Conservation (phyloP, 345 rosid species). For the Reutealis trisperma region DNA sequence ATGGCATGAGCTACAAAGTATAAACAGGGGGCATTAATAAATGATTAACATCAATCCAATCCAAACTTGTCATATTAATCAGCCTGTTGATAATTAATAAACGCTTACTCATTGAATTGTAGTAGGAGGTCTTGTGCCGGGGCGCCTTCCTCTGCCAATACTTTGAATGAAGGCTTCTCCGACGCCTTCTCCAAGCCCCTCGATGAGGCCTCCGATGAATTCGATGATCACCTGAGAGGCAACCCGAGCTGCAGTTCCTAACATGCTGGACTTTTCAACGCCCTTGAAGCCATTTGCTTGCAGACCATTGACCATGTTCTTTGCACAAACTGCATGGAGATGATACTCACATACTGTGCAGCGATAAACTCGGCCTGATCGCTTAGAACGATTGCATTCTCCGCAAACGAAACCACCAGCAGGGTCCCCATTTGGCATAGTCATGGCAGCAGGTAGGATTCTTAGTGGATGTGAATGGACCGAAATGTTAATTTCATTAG, state of each 20-base stretch:
- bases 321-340: conserved; percentile 83
- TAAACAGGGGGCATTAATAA: neutral
- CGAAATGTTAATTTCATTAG: conserved; percentile 47
- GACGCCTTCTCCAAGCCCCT: conserved; percentile 81
- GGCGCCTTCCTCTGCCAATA: conserved; percentile 33
- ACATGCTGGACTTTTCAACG: conserved; percentile 48
- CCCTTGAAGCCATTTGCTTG: conserved; percentile 46
- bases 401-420: conserved; percentile 42
- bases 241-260: conserved; percentile 58
- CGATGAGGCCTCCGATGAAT: conserved; percentile 69
- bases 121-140: neutral
- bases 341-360: conserved; percentile 75
- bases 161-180: conserved; percentile 61
- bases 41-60: neutral
- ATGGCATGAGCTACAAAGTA: neutral
- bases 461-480: conserved; percentile 61
- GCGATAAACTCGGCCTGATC: conserved; percentile 65
- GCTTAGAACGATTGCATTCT: conserved; percentile 56
- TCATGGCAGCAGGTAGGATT: conserved; percentile 38
- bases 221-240: conserved; percentile 66
- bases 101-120: no score
- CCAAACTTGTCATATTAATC: neutral
- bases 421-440: conserved; percentile 18
- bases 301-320: conserved; percentile 72
- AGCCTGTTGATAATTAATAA: neutral